A percentile compares a stretch with the other conserved stretches of the same genome.
phyloP scores from a whole-genome alignment of 2,329 filamentous ascomycete species.

The Arthrobotrys musiformis region DNA sequence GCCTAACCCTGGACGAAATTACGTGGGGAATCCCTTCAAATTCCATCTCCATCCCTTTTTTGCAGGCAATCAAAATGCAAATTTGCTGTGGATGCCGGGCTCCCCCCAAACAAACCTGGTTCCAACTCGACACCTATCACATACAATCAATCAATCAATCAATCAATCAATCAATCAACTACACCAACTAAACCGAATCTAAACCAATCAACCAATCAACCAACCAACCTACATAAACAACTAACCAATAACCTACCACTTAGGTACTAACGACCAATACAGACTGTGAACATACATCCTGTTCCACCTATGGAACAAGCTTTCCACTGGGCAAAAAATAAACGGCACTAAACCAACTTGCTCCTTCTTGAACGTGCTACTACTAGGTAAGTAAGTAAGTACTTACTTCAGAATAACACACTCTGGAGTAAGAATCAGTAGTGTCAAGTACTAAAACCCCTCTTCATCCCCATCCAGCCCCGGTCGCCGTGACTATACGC shows the following conservation, averaged over 20 bases:
- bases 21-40: slow-evolving; percentile 38
- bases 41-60: slow-evolving; percentile 47
- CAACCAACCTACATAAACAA: background rate
- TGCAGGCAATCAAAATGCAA: slow-evolving; percentile 27
- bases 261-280: too few species aligned
- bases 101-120: background rate
- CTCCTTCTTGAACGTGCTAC: too few species aligned
- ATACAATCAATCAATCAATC: background rate
- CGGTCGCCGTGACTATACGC: background rate
- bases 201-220: background rate
- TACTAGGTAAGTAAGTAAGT: too few species aligned
- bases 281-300: too few species aligned
- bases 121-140: background rate
- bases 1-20: slow-evolving; percentile 27
- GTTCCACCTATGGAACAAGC: too few species aligned
- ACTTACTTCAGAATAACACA: too few species aligned
- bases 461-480: background rate
- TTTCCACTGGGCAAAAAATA: too few species aligned
- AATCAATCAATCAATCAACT: background rate
- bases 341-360: too few species aligned
- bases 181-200: too few species aligned
- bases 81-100: slow-evolving; percentile 7
- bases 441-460: background rate
- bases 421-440: too few species aligned
- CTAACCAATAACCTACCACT: background rate